Base-by-base conservation (phyloP, 2,329 filamentous ascomycete genomes). In the Fusarium napiforme region DNA sequence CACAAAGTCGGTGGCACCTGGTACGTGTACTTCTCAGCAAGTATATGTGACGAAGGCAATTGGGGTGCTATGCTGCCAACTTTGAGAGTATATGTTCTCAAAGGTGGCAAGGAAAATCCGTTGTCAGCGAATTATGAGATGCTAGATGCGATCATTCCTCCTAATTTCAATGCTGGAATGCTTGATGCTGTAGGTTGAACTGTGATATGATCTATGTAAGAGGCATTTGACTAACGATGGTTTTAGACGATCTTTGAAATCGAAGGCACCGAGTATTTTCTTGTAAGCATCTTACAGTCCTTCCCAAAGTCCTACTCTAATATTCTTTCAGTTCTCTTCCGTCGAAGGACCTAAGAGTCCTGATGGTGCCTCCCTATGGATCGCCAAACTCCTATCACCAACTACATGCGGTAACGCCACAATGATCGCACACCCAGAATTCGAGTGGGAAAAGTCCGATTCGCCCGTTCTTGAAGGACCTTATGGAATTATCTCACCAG, bases 51-150 rank as follows among this genome's bases (percentile, higher is more conserved):
- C 8, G 39, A 18, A 6, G 40, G 3, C n/a, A 26, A 58, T 15
- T 58, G 55, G 55, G 55, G 12, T 47, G 55, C 16, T 28, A 58
- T 58, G 55, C n/a, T 47, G n/a, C 55, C 55, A 7, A 58, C 55
- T 36, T 8, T 58, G 55, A 58, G 55, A 14, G 40, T 58, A 21
- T 47, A 58, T 4, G 55, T 58, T 5, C 55, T 58, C 9, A 58
- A 58, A 18, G 40, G 55, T 19, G 55, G 55, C 6, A 58, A 47
- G 3, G 55, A 58, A 10, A 47, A 47, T 19, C 55, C 55, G 8
- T 14, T 58, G 40, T 58, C 55, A 6, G 30, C 40, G 9, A 30
- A 28, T 28, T 58, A 58, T 28, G 55, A 58, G n/a, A 45, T 58
- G 16, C 11, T 58, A 5, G 55, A 58, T 58, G 55, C 55, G n/a